Evolutionary conservation across 164 flowering plant genomes (phyloP).

Genomic region (Sedum album): DNA sequence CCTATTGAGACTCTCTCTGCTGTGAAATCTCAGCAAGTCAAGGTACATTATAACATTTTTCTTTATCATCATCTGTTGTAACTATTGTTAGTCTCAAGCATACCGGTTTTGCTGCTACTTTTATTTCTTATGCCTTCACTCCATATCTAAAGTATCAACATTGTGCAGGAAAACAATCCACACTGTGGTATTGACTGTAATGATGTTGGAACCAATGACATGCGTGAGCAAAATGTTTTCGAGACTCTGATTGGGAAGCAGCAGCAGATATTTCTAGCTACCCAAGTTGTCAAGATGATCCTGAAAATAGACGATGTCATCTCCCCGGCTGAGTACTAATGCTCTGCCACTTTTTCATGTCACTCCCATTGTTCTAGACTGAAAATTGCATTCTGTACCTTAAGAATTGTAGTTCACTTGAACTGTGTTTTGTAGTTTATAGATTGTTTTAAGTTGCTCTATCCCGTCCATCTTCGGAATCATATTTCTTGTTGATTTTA

Average conservation of each 20-base stretch:
- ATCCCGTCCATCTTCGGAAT: background rate
- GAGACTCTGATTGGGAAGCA: background rate
- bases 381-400: background rate
- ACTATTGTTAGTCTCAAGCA: too few species aligned
- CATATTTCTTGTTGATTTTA: too few species aligned
- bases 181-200: background rate
- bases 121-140: too few species aligned
- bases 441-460: background rate
- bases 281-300: background rate
- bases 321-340: constrained; percentile 44
- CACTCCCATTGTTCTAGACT: too few species aligned
- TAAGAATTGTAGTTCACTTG: background rate
- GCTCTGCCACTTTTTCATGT: background rate
- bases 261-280: background rate
- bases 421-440: background rate
- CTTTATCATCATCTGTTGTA: too few species aligned
- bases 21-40: constrained; percentile 89
- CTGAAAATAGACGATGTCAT: background rate
- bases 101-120: too few species aligned
- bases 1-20: constrained; percentile 93
- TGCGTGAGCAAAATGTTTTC: background rate
- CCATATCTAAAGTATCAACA: background rate
- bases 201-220: background rate
- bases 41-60: constrained; percentile 32
- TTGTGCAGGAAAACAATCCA: background rate